Conservation (phyloP, 129 eudicot genomes). For the Arctium minus region DNA sequence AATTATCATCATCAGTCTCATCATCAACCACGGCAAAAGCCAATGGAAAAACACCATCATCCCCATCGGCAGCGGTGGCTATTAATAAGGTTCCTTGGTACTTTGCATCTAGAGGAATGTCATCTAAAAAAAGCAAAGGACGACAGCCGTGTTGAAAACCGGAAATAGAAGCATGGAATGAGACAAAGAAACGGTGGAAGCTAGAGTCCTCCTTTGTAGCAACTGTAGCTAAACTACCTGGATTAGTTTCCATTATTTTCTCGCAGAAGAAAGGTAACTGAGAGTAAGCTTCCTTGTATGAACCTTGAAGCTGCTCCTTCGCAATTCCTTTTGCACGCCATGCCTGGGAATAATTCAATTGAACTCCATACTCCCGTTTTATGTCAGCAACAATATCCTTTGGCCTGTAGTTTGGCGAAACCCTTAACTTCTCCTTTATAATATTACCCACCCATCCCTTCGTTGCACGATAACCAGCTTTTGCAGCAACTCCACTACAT, state of each 20-base stretch:
- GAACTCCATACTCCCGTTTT: conserved; percentile 78
- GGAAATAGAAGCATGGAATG: conserved; percentile 79
- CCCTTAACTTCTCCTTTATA: conserved; percentile 75
- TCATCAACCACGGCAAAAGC: conserved; percentile 89
- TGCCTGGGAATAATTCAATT: conserved; percentile 83
- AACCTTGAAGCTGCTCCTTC: conserved; percentile 87
- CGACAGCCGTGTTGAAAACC: conserved; percentile 85
- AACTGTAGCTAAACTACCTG: conserved; percentile 73
- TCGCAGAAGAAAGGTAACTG: conserved; percentile 73
- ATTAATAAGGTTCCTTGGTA: conserved; percentile 78
- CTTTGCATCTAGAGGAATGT: conserved; percentile 70
- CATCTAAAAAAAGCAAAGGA: conserved; percentile 77
- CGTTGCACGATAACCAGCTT: conserved; percentile 81
- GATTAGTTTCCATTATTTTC: conserved; percentile 84
- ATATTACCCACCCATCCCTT: conserved; percentile 82
- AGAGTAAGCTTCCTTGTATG: conserved; percentile 71
- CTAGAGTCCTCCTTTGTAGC: conserved; percentile 81
- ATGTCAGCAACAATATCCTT: conserved; percentile 83
- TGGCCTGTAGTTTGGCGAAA: conserved; percentile 71
- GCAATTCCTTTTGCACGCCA: conserved; percentile 96
- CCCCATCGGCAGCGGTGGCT: conserved; percentile 75
- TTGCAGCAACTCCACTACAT: conserved; percentile 63
- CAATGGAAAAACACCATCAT: conserved; percentile 79
- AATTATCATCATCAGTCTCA: conserved; percentile 75
- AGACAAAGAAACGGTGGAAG: conserved; percentile 76